A percentile compares a stretch with the other conserved stretches of the same genome.
These are phyloP conservation scores for Serpula lacrymans DNA, from an alignment of 768 basidiomycete species.

Conservation along the genomic window DNA sequence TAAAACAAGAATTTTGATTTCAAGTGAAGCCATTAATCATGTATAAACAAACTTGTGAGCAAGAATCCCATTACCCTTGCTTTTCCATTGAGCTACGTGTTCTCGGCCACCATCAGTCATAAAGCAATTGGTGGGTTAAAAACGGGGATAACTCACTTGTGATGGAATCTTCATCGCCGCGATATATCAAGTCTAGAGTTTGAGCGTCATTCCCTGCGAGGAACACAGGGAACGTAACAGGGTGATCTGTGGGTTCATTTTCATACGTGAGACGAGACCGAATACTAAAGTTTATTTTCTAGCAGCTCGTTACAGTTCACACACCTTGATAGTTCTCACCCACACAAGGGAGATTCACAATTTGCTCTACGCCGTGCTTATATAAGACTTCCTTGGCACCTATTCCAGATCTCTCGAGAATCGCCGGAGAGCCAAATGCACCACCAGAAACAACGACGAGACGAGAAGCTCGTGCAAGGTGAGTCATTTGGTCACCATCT, in stretches of 20 bases:
- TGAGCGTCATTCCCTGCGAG: conserved; percentile 41
- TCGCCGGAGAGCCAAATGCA: conserved; percentile 53
- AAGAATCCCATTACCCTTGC: conserved; percentile 45
- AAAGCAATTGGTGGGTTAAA: conserved; percentile 10
- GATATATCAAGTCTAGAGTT: conserved; percentile 47
- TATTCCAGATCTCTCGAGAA: conserved; percentile 65
- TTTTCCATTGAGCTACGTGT: conserved; percentile 30
- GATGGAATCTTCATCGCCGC: conserved; percentile 34
- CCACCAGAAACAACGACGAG: conserved; percentile 51
- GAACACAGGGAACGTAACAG: conserved; percentile 28
- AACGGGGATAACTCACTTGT: conserved; percentile 31
- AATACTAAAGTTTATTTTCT: too few relatives aligned
- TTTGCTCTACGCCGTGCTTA: conserved; percentile 41
- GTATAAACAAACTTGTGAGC: conserved; percentile 53
- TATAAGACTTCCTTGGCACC: conserved; percentile 50
- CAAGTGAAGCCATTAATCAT: neutral
- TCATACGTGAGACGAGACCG: too few relatives aligned
- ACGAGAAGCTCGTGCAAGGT: conserved; percentile 33
- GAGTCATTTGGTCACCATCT: conserved; percentile 19
- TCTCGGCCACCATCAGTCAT: conserved; percentile 17
- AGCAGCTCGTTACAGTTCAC: conserved; percentile 4
- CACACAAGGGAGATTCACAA: conserved; percentile 70
- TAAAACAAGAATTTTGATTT: neutral
- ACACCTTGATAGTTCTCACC: conserved; percentile 64
- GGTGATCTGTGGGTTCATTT: too few relatives aligned